Percentiles rank a stretch among this genome's conserved stretches.
Evolutionary conservation across 768 basidiomycete species (phyloP).

Genomic region (Clitopilus hobsonii): DNA sequence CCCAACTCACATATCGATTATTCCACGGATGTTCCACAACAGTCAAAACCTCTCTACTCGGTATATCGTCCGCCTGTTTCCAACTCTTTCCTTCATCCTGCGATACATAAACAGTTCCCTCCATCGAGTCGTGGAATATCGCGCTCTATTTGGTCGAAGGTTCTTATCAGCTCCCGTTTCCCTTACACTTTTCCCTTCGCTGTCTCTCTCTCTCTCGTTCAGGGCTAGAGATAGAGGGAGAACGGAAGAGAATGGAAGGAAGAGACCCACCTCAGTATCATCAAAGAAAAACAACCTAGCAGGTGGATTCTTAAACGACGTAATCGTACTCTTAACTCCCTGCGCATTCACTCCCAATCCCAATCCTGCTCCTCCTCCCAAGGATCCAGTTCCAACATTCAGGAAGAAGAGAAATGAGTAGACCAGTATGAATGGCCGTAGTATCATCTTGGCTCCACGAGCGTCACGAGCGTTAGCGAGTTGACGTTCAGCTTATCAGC

Average conservation of each 20-base stretch:
- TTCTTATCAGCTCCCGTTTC: not conserved
- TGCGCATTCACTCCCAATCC: conserved; percentile 24
- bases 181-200: no score
- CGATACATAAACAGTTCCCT: conserved; percentile 72
- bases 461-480: no score
- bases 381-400: no score
- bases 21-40: conserved; percentile 87
- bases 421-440: conserved; percentile 14
- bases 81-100: conserved; percentile 81
- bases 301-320: conserved; percentile 68
- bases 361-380: no score
- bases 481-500: no score
- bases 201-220: no score
- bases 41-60: conserved; percentile 54
- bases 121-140: conserved; percentile 76
- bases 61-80: conserved; percentile 47
- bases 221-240: no score
- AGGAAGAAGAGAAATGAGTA: conserved; percentile 14
- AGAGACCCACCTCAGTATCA: conserved; percentile 71
- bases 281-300: conserved; percentile 87
- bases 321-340: conserved; percentile 44
- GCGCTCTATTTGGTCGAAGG: conserved; percentile 31
- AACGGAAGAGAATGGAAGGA: conserved; percentile 4
- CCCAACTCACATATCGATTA: conserved; percentile 65
- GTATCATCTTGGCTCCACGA: conserved; percentile 22